Evolutionary conservation across 768 basidiomycete species (phyloP), one percentile per base, ranked within the genome.

Genomic region (Termitomyces heimii): DNA sequence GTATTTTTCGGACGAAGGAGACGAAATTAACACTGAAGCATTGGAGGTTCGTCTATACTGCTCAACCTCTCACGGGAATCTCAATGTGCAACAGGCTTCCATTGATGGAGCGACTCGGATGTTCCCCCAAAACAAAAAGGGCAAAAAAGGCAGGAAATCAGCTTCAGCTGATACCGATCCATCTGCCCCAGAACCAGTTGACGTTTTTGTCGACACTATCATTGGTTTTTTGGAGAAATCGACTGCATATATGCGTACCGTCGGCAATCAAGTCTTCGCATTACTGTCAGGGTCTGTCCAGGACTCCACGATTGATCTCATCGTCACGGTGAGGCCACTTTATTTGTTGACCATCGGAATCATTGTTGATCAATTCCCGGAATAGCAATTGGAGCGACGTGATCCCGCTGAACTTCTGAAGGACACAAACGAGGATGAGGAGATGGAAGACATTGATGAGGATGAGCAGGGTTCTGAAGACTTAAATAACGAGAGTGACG

Each of bases 151-250:
- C 18, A 75, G 72, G 59, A 77, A 76, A 60, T 68, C 71, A 2
- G 53, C 55, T 40, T 65, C 64, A 39, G 66, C 64, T 57, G 68
- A 72, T 44, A 52, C 65, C 37, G 77, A 77, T 14, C 75, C 75
- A 9, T 37, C 61, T 10, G 74, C 73, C 3, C 75, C 80, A 1
- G 81, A 82, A 48, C 85, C 94, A 1, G 83, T 95, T 54, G 94
- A 97, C 60, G 71, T 94, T 44, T 78, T 98, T 40, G 85, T 95
- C 34, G 94, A 98, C 67, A 80, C 81, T n/a, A 83, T 98, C 50
- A 91, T 99, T 48, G 92, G 92, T 6, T 88, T 91, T 66, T 72
- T 99, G 37, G 94, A 98, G 68, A 82, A 88, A 57, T 85, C 87
- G 2, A 89, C 86, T 5, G 82, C 85, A 40, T 95, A 89, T 68